Base-by-base conservation (phyloP, 768 basidiomycete species). In the Naganishia antarctica region DNA sequence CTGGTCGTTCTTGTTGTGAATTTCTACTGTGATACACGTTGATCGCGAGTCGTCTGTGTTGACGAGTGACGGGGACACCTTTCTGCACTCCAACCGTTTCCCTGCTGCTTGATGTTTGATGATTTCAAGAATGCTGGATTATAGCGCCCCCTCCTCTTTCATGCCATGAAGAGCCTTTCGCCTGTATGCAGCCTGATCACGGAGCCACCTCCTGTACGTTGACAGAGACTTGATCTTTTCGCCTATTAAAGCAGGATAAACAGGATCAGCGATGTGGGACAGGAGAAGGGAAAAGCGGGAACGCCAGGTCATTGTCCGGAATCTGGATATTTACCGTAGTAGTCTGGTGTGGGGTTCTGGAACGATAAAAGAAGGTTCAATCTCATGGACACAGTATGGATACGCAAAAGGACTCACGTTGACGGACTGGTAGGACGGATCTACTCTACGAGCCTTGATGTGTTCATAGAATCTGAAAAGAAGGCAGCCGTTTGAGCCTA, bases 141-240 rank as follows among this genome's bases (percentile, higher is more conserved):
- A 57, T 12, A 57, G 34, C 7, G 53, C 43, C 34, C 67, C 64
- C 66, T 73, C 72, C n/a, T 66, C 71, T 21, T 75, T 73, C n/a
- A 77, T 75, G n/a, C 76, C 76, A 64, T 77, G 74, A 66, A 72
- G 65, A 8, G 76, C 76, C 63, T 77, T 77, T n/a, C 76, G 65
- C 66, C 70, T 72, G 63, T 77, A 77, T 9, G 73, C 75, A 34
- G 75, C 73, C 64, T 78, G 78, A 70, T 78, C 78, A 50, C 78
- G 61, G 15, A 78, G 66, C 78, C 78, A 78, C 50, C 76, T 64
- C 47, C 77, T 65, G 64, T 78, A 78, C 0, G 73, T 70, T 28
- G 70, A 62, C 2, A 76, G 67, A 18, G 74, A 75, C 1, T 73
- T 71, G 65, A 79, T 75, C 72, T 79, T 73, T 46, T 73, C 72